Base-by-base conservation (phyloP, 768 basidiomycete species). In the Lentinula raphanica region DNA sequence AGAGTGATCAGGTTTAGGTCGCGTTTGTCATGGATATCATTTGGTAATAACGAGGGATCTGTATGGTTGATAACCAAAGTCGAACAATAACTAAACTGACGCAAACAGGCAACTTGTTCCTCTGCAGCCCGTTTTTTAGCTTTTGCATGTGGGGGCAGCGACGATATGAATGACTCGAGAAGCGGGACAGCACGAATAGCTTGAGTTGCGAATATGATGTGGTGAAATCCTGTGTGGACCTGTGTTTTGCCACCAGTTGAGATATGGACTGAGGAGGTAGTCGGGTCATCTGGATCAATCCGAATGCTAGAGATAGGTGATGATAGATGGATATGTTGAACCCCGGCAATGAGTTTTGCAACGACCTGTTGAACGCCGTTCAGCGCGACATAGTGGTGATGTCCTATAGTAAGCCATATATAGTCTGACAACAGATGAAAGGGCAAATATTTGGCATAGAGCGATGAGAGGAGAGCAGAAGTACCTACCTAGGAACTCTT, bases 121-220 rank as follows among this genome's bases (percentile, higher is more conserved):
- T 71, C 70, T 3, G 81, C 64, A 9, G 65, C 65, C 19, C 65
- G 54, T 23, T 68, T 72, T 51, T 72, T 70, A 61, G 63, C 29
- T 42, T 54, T 59, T 15, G 68, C 61, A 0, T 66, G 56, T 11
- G 59, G 49, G 1, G 73, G 69, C 2, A 84, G 67, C 12, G 76
- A 73, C 13, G 73, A 60, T 1, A 71, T 66, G 61, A 83, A 85
- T 0, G 75, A 74, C 0, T 70, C 67, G 13, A 91, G 69, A 4
- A 91, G 70, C 5, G 76, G 74, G 13, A 74, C 69, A 13, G 86
- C 88, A 28, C 82, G 79, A 49, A 81, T 81, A 5, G 89, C 89
- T 67, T 90, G 88, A 0, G 90, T 91, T 5, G 87, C 89, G 49
- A 91, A 76, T 5, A 91, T 71, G 58, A 93, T 70, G 65, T 87